phyloP scores from a whole-genome alignment of 2,329 filamentous ascomycete genomes.

The Aschersonia sp. region DNA sequence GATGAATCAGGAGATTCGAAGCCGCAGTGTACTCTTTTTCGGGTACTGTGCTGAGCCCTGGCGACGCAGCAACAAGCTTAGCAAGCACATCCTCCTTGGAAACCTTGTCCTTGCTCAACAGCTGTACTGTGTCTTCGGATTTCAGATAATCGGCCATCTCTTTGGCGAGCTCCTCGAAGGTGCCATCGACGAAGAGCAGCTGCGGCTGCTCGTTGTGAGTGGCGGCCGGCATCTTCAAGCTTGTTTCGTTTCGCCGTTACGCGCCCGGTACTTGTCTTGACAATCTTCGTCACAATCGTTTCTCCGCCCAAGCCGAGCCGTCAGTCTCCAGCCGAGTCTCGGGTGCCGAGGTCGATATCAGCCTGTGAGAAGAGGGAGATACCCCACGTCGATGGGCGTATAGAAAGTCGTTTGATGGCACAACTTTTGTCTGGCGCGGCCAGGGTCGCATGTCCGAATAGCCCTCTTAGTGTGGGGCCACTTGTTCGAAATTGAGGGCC shows the following conservation, averaged over 20 bases:
- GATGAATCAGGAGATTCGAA: slow-evolving; percentile 93
- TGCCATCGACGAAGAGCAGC: slow-evolving; percentile 72
- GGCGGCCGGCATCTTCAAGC: slow-evolving; percentile 13
- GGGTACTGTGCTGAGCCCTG: slow-evolving; percentile 66
- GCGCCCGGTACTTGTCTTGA: slow-evolving; percentile 7
- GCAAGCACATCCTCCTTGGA: slow-evolving; percentile 73
- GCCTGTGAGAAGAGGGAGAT: background rate
- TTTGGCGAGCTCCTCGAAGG: slow-evolving; percentile 81
- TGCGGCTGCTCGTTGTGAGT: slow-evolving; percentile 36
- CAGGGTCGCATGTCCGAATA: slow-evolving; percentile 19
- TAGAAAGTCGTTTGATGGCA: background rate
- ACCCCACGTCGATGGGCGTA: background rate
- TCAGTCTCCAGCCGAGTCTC: no score
- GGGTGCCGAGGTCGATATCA: no score
- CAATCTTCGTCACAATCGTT: background rate
- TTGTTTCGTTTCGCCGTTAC: slow-evolving; percentile 1
- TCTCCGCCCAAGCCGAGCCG: no score
- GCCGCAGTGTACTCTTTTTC: slow-evolving; percentile 95
- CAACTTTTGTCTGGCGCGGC: slow-evolving; percentile 9
- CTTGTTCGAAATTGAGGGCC: slow-evolving; percentile 6
- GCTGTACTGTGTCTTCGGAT: slow-evolving; percentile 61
- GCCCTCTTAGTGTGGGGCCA: slow-evolving; percentile 22
- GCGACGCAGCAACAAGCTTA: slow-evolving; percentile 72
- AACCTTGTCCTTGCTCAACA: slow-evolving; percentile 53
- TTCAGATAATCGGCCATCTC: slow-evolving; percentile 95